Evolutionary conservation across 495 filamentous ascomycete species (phyloP).

Genomic region (Bathelium albidoporum): DNA sequence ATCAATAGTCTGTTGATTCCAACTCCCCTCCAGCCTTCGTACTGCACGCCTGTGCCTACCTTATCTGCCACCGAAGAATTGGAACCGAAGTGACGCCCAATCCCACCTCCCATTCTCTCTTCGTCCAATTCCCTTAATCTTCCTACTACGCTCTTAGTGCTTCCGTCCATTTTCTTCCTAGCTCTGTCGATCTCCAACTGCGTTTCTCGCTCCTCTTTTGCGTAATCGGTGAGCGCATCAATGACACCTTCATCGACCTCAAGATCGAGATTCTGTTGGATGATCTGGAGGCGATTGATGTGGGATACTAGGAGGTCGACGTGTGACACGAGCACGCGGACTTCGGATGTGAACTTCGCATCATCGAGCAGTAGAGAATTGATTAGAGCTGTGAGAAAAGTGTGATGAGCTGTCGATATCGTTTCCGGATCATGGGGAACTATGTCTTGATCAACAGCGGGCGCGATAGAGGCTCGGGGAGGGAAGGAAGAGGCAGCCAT

Average conservation of each 20-base stretch:
- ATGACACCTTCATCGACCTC: constrained; percentile 70
- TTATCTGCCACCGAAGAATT: constrained; percentile 2
- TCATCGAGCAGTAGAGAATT: constrained; percentile 63
- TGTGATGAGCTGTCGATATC: constrained; percentile 64
- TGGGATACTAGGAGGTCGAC: constrained; percentile 71
- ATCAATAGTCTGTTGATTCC: constrained; percentile 74
- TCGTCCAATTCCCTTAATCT: constrained; percentile 51
- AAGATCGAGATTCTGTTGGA: constrained; percentile 64
- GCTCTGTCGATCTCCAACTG: constrained; percentile 45
- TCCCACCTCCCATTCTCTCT: constrained; percentile 24
- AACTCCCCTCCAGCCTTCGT: constrained; percentile 45
- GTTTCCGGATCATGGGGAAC: constrained; percentile 66
- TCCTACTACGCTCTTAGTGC: constrained; percentile 52
- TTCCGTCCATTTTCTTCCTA: constrained; percentile 43
- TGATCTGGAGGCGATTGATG: constrained; percentile 55
- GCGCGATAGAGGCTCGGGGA: neutral
- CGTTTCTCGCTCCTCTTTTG: constrained; percentile 55
- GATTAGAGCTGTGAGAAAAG: constrained; percentile 57
- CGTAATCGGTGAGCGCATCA: constrained; percentile 59
- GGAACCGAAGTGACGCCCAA: constrained; percentile 1
- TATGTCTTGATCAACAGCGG: constrained; percentile 5
- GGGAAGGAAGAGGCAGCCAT: neutral
- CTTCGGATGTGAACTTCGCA: constrained; percentile 52
- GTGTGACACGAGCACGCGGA: constrained; percentile 60
- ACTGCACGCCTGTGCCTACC: constrained; percentile 23